Percentiles rank a stretch among this genome's conserved stretches.
phyloP scores from a whole-genome alignment of 352 stramenopile species.

The Pythium aristosporum region DNA sequence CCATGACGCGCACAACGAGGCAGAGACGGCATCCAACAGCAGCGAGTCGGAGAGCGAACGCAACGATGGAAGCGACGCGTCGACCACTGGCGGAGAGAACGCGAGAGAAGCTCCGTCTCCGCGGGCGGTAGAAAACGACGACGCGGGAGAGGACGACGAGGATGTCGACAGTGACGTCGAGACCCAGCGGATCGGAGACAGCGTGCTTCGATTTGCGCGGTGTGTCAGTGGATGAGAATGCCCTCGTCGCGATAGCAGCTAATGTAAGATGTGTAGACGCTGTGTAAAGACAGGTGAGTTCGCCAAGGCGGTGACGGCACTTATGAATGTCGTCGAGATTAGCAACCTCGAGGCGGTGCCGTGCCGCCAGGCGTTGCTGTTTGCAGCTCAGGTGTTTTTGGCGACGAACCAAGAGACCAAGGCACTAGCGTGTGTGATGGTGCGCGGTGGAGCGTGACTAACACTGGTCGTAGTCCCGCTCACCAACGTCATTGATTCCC shows the following conservation, averaged over 20 bases:
- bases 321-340: conserved; percentile 46
- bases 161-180: conserved; percentile 19
- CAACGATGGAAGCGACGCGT: background rate
- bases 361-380: conserved; percentile 37
- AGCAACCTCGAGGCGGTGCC: conserved; percentile 25
- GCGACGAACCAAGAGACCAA: conserved; percentile 29
- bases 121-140: conserved; percentile 1
- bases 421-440: conserved; percentile 40
- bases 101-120: background rate
- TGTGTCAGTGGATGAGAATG: background rate
- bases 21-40: background rate
- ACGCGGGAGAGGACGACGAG: conserved; percentile 1
- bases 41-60: background rate
- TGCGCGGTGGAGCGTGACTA: conserved; percentile 5
- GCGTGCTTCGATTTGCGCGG: conserved; percentile 30
- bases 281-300: conserved; percentile 46
- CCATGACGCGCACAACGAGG: background rate
- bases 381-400: conserved; percentile 43
- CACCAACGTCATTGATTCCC: background rate
- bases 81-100: background rate
- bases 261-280: conserved; percentile 24
- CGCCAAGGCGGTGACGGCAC: conserved; percentile 38
- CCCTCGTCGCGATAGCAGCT: background rate
- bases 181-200: conserved; percentile 28
- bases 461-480: background rate